Evolutionary conservation across 352 stramenopile species (phyloP), one percentile per base, ranked within the genome.

Genomic region (Pythium brachiatum): DNA sequence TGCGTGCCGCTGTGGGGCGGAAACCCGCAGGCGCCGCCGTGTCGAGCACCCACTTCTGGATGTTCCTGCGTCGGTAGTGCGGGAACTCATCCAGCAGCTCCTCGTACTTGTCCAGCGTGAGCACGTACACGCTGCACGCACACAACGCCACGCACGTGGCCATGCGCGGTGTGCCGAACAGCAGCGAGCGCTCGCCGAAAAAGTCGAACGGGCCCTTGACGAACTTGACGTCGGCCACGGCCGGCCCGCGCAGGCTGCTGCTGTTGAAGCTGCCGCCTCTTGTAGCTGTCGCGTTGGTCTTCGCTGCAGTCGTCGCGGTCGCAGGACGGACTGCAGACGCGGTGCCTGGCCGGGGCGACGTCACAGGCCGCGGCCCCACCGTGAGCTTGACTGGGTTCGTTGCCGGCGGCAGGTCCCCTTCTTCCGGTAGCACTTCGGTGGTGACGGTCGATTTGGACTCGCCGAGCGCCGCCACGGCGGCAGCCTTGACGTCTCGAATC

Each of bases 191-290:
- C 69, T 92, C 83, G 38, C 83, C 83, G 54, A 92, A 90, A 65
- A 83, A 89, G 64, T 92, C 83, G 62, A 85, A 89, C 44, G 79
- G 75, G 2, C 79, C 81, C 55, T 90, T 90, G 57, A 90, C 75
- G 57, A 88, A 82, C 68, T 84, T 86, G 60, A 83, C 63, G 29
- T 69, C 62, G 25, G 48, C 27, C n/a, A 21, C 50, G 8, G 16
- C 23, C 27, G 23, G 25, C 9, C n/a, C 38, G 27, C 20, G 18
- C 5, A 57, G 23, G 16, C 32, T 43, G 15, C 60, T 29, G 20
- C 26, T 18, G 38, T 51, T 25, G 39, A 43, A 18, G 39, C 54
- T 60, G 18, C 46, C 27, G 21, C 53, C 52, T 23, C 26, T 16
- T 16, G 54, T 50, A 15, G 26, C 41, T 21, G 2, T 32, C 15